Percentiles rank a stretch among this genome's conserved stretches.
Evolutionary conservation across 371 early-diverging fungal species (phyloP).

Genomic region (Sporodiniella umbellata): DNA sequence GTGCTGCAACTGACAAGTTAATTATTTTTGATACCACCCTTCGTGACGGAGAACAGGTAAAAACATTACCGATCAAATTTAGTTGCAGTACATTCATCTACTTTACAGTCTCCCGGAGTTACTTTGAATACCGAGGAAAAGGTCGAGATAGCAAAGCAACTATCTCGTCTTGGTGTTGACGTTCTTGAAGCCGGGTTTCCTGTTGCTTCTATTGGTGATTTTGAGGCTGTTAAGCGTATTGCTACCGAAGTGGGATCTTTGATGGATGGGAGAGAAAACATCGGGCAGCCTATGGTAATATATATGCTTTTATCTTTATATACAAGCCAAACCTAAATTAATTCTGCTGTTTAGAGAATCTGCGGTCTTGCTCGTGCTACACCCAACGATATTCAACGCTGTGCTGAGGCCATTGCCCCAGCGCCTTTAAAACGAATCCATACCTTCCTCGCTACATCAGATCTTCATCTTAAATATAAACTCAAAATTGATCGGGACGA

Average conservation of each 20-base stretch:
- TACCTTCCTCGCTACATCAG: constrained; percentile 93
- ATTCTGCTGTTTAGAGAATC: constrained; percentile 55
- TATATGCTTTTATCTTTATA: background rate
- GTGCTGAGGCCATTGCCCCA: constrained; percentile 81
- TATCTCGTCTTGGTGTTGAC: constrained; percentile 91
- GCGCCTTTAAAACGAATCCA: constrained; percentile 91
- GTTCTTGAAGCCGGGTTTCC: constrained; percentile 96
- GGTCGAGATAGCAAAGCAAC: constrained; percentile 87
- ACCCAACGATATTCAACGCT: constrained; percentile 81
- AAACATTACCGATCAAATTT: too few relatives aligned
- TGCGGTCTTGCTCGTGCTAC: constrained; percentile 91
- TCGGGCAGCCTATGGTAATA: constrained; percentile 82
- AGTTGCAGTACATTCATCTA: background rate
- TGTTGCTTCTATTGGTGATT: constrained; percentile 90
- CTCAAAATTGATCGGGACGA: constrained; percentile 86
- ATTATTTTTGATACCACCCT: constrained; percentile 94
- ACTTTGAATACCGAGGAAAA: constrained; percentile 91
- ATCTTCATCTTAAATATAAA: constrained; percentile 92
- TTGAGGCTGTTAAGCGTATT: constrained; percentile 91
- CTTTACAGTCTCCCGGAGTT: constrained; percentile 86
- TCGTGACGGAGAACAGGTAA: constrained; percentile 94
- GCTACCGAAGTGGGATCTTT: constrained; percentile 88
- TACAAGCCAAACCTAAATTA: background rate
- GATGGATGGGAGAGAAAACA: constrained; percentile 75
- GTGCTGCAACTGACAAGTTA: constrained; percentile 57